Evolutionary conservation across 2,329 filamentous ascomycete species (phyloP), one percentile per base, ranked within the genome.

Genomic region (Blastomyces silverae): DNA sequence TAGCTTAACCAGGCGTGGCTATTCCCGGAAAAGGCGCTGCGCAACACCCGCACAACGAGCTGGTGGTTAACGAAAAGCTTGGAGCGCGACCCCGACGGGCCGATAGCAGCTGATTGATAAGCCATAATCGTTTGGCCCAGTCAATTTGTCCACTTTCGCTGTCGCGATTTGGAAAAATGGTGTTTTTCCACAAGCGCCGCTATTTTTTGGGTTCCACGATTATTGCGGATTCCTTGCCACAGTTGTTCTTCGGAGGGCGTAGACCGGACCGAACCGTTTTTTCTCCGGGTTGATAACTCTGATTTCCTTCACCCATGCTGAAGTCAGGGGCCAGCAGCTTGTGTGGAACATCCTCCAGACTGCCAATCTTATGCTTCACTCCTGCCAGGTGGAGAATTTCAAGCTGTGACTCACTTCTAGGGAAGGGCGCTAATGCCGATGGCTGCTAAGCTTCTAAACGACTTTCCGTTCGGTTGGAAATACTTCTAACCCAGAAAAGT

Each of bases 391-490:
- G 28, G 15, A 17, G 28, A 31, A 20, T n/a, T 37, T n/a, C 17
- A 7, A 37, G 53, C 31, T 56, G 6, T 56, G 53, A 39, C 55
- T 57, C 55, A 57, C 55, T 57, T 57, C 7, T 22, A n/a, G 3
- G 31, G 37, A 57, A 57, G 13, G 17, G 28, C 55, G 34, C 55
- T 25, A 57, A 34, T 57, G 55, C 28, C 2, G 17, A 10, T 39
- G 17, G 55, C 55, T 34, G 15, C 15, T 17, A 53, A 53, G 50
- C 50, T 53, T 53, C 50, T 31, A 13, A 53, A 31, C 11, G 2
- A 25, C 11, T 25, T 17, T 53, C 13, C 13, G 42, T 3, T 39
- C 37, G 37, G 25, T 25, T 50, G 22, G 25, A 20, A 17, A 4
- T 31, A 25, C 28, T 53, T 3, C 11, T 31, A 6, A 31, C 50